Conservation (phyloP, 768 basidiomycete genomes). For the Mycena haematopus region DNA sequence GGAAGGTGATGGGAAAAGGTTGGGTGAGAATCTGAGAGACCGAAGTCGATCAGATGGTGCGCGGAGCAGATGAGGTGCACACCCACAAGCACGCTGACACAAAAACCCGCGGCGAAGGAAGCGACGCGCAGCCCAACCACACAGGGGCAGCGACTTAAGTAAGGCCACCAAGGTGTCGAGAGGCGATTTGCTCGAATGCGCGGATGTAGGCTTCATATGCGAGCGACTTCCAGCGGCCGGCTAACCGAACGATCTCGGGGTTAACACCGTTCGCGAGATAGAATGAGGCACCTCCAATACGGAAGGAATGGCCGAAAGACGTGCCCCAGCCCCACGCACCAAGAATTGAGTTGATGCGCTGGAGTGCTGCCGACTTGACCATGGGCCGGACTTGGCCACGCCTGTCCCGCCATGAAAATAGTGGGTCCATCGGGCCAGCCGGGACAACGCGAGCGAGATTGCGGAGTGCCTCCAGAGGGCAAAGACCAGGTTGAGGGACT, state of each 20-base stretch:
- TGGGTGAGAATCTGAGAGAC: too few species aligned
- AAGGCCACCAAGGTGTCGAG: not conserved
- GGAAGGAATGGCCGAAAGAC: conserved; percentile 48
- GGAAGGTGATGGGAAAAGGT: too few species aligned
- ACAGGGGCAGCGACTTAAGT: too few species aligned
- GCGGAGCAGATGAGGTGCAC: too few species aligned
- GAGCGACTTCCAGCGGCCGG: conserved; percentile 46
- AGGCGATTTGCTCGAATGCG: conserved; percentile 37
- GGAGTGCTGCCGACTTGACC: conserved; percentile 36
- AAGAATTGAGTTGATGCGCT: conserved; percentile 36
- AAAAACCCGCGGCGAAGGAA: too few species aligned
- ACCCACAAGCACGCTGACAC: too few species aligned
- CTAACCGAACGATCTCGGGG: conserved; percentile 43
- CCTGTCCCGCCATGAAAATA: conserved; percentile 44
- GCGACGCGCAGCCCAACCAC: too few species aligned
- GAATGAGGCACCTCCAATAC: conserved; percentile 48
- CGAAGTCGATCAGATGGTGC: too few species aligned
- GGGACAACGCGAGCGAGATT: conserved; percentile 39
- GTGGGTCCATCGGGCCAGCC: conserved; percentile 35
- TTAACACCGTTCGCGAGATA: conserved; percentile 38
- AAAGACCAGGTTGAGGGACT: conserved; percentile 22
- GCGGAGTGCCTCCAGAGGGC: conserved; percentile 34
- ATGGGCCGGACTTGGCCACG: conserved; percentile 36
- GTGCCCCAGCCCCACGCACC: too few species aligned
- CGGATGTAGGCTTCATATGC: conserved; percentile 48